These are phyloP conservation scores for Arachis hypogaea DNA, from an alignment of 306 rosid genomes.

Conservation along the genomic window DNA sequence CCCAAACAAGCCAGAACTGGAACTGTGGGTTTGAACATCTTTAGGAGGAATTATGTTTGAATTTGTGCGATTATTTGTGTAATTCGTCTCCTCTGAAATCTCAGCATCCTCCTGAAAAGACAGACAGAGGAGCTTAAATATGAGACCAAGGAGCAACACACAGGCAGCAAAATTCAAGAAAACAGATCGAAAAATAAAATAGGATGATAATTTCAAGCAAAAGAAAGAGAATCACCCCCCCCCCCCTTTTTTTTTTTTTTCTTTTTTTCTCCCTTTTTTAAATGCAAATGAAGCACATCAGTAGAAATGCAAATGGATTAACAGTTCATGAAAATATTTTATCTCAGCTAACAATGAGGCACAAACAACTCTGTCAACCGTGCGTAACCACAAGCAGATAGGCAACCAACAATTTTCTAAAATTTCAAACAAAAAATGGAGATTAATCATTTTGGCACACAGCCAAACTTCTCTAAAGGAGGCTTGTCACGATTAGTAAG, in stretches of 20 bases:
- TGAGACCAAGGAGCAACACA: background rate
- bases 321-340: conserved; percentile 12
- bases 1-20: conserved; percentile 66
- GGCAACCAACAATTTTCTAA: background rate
- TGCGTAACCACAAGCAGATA: background rate
- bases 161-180: background rate
- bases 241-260: too few species aligned
- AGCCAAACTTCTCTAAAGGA: conserved; percentile 9
- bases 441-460: background rate
- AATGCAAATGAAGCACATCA: background rate
- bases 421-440: background rate
- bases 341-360: conserved; percentile 21
- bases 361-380: conserved; percentile 13
- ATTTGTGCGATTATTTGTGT: conserved; percentile 20
- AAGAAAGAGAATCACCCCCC: background rate
- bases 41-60: conserved; percentile 29
- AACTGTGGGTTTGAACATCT: conserved; percentile 44
- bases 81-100: conserved; percentile 44
- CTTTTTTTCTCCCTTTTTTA: background rate
- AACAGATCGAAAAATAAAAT: conserved; percentile 7
- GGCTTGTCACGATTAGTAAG: conserved; percentile 10
- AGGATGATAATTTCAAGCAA: conserved; percentile 12
- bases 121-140: background rate
- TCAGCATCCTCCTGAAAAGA: conserved; percentile 53
- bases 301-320: conserved; percentile 4